Evolutionary conservation across 768 basidiomycete species (phyloP), one percentile per base, ranked within the genome.

Genomic region (Ephemerocybe angulata): DNA sequence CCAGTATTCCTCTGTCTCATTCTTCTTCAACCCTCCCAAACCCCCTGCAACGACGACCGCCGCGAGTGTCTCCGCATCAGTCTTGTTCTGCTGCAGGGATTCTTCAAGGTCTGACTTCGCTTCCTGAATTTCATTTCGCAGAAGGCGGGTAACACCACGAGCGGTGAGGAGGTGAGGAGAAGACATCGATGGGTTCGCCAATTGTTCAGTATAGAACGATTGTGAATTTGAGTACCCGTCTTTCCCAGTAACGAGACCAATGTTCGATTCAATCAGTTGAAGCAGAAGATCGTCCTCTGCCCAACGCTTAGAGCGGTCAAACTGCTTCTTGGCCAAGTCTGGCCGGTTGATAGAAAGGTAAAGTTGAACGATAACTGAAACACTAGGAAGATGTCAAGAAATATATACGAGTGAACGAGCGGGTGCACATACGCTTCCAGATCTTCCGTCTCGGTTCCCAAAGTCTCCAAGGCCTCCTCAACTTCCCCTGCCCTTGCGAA

Each of bases 381-480:
- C 86, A 38, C 94, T 96, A 61, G 21, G 31, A 13, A 53, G 28
- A 31, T 40, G 35, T 46, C 13, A 50, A 40, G 49, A 21, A 52
- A 15, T 21, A 48, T 52, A 52, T n/a, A 6, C 37, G n/a, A 29
- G 3, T 30, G 27, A 44, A 25, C 21, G 52, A 27, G 48, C 44
- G 50, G 25, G 28, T 12, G 24, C 22, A 80, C 90, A 62, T 69
- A 95, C 93, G 90, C 89, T 76, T 98, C 94, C 33, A 93, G 79
- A 62, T 91, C 89, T 58, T 87, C 81, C 29, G 83, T 83, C 46
- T 85, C 87, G 5, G 80, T 81, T 7, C 86, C 85, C 29, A 98
- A 76, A 0, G 90, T 94, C 70, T 96, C 94, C 24, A 97, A 73
- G 1, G 93, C 94, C 71, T 98, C 94, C 69, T 97, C 94, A 11